A percentile compares a stretch with the other conserved stretches of the same genome.
phyloP scores from a whole-genome alignment of 225 moss, liverwort and hornwort genomes.

The Bryoerythrophyllum caledonicum region DNA sequence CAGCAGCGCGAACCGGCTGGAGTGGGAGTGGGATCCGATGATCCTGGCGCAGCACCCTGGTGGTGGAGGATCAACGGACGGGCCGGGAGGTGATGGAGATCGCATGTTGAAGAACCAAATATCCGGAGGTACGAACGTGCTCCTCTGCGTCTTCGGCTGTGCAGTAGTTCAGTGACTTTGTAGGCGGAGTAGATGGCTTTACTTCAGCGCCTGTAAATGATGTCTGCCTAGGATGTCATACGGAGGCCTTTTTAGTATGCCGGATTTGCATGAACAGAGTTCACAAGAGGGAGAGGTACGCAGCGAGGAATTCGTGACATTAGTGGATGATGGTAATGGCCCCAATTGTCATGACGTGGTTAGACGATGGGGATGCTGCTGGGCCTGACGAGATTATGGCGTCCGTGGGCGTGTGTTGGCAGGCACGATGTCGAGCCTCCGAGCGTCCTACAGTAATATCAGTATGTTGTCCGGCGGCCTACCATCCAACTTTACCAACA shows the following conservation, averaged over 20 bases:
- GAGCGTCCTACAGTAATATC: constrained; percentile 70
- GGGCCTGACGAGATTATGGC: neutral
- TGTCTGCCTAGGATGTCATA: neutral
- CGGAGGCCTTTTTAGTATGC: neutral
- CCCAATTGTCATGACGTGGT: neutral
- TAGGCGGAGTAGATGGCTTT: neutral
- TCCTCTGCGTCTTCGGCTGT: neutral
- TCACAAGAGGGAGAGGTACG: neutral
- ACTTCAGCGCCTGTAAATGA: neutral
- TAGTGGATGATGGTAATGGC: neutral
- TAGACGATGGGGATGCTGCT: neutral
- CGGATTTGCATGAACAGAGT: neutral
- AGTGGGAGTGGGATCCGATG: constrained; percentile 99
- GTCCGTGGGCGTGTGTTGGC: constrained; percentile 6
- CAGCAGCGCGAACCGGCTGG: constrained; percentile 67
- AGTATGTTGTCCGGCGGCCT: constrained; percentile 87
- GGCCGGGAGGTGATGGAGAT: constrained; percentile 61
- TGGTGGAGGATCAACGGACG: constrained; percentile 64
- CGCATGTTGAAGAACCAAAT: constrained; percentile 59
- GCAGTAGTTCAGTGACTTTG: neutral
- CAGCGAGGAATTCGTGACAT: neutral
- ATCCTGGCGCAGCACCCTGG: constrained; percentile 84
- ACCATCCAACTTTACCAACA: constrained; percentile 96
- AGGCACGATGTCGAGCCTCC: constrained; percentile 75
- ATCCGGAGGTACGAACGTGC: constrained; percentile 41